phyloP scores from a whole-genome alignment of 2,329 filamentous ascomycete species.

The Fusarium sp. region DNA sequence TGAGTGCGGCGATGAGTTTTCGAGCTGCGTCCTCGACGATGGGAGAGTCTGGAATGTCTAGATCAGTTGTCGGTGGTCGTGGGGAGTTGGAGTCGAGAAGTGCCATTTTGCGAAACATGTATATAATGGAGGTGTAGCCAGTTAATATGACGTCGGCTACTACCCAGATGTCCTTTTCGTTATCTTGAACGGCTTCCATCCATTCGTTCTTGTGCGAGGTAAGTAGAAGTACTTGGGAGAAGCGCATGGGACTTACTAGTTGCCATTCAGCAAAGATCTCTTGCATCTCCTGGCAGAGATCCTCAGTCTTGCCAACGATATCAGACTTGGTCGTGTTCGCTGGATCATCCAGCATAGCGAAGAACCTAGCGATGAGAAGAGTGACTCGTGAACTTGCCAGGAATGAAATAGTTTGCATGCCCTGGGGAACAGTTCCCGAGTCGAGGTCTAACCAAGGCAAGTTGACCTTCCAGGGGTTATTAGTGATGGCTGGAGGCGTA shows the following conservation, averaged over 20 bases:
- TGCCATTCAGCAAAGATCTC: conserved; percentile 48
- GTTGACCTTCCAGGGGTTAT: conserved; percentile 50
- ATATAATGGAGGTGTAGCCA: conserved; percentile 50
- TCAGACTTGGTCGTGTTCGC: conserved; percentile 33
- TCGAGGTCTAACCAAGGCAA: conserved; percentile 48
- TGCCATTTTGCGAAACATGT: conserved; percentile 51
- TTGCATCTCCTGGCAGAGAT: conserved; percentile 46
- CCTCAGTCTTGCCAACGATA: conserved; percentile 45
- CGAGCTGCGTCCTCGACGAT: conserved; percentile 46
- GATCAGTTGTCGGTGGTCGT: conserved; percentile 42
- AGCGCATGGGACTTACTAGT: conserved; percentile 28
- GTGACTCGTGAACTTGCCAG: conserved; percentile 48
- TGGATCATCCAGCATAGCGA: conserved; percentile 45
- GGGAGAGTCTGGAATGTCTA: conserved; percentile 48
- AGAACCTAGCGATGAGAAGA: conserved; percentile 48
- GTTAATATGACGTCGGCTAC: conserved; percentile 48
- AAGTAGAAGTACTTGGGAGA: background rate
- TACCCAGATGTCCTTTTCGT: conserved; percentile 45
- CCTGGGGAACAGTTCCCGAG: conserved; percentile 35
- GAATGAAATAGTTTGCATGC: conserved; percentile 45
- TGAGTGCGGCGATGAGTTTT: conserved; percentile 37
- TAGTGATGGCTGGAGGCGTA: conserved; percentile 46
- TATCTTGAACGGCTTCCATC: conserved; percentile 34
- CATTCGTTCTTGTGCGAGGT: conserved; percentile 39
- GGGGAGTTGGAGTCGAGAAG: conserved; percentile 46